Evolutionary conservation across 305 asterid species (phyloP).

Genomic region (Plantago coronopus): DNA sequence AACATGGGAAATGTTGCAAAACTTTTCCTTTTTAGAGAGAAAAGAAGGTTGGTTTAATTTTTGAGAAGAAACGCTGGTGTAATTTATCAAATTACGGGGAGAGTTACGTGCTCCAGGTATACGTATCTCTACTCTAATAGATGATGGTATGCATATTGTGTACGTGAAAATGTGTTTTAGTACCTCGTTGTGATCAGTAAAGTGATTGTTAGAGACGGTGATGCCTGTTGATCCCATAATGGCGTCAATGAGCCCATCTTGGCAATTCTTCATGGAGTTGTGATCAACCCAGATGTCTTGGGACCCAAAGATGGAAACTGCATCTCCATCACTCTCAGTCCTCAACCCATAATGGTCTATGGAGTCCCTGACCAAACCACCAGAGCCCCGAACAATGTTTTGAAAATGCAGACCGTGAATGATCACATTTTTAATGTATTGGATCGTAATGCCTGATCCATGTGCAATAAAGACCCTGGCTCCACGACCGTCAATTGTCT

Average conservation of each 20-base stretch:
- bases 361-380: slow-evolving; percentile 51
- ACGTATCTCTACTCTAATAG: too few relatives aligned
- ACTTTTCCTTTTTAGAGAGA: too few relatives aligned
- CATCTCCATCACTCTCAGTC: slow-evolving; percentile 62
- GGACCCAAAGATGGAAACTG: slow-evolving; percentile 53
- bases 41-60: too few relatives aligned
- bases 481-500: slow-evolving; percentile 75
- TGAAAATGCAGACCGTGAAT: slow-evolving; percentile 53
- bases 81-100: too few relatives aligned
- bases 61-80: too few relatives aligned
- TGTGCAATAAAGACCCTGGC: slow-evolving; percentile 42
- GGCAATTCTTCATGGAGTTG: slow-evolving; percentile 49
- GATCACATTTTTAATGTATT: too few relatives aligned
- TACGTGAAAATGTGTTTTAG: background rate
- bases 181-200: slow-evolving; percentile 72
- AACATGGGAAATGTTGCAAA: too few relatives aligned
- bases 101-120: too few relatives aligned
- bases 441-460: slow-evolving; percentile 64
- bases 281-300: slow-evolving; percentile 69
- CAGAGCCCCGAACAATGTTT: slow-evolving; percentile 36
- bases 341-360: slow-evolving; percentile 47
- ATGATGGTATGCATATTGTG: too few relatives aligned
- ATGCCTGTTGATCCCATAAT: slow-evolving; percentile 54
- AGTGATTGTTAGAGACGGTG: slow-evolving; percentile 62
- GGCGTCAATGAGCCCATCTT: slow-evolving; percentile 58